Evolutionary conservation across 345 rosid species (phyloP), one percentile per base, ranked within the genome.

Genomic region (Acer saccharum): DNA sequence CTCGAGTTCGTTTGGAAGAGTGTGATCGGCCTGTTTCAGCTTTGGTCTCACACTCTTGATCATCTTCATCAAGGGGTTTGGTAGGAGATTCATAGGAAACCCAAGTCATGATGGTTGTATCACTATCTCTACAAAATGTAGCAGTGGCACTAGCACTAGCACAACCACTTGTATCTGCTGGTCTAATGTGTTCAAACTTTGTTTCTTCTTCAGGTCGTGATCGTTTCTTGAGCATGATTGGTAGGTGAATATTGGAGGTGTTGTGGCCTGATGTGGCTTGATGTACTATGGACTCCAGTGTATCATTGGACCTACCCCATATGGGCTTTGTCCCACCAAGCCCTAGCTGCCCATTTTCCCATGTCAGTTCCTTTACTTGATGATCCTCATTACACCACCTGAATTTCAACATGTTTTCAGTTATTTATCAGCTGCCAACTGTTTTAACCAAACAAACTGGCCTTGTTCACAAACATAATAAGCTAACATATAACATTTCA

Each of bases 291-390:
- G 86, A 86, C 79, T 87, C 93, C 20, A 89, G 86, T 27, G 89
- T 78, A 14, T 78, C 86, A 23, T 48, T 73, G 67, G 76, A 21
- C 69, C 84, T 65, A n/a, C 74, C 16, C 92, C 89, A 87, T 11
- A 73, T 74, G 67, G 87, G 85, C 44, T 77, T 76, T 63, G 69
- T 43, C 43, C 81, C 81, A 63, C 81, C 78, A 41, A 85, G 85
- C 66, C 89, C 92, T 68, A 82, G 3, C 55, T 89, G 87, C 62
- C 90, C 89, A 74, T 87, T 89, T 67, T 84, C 86, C 89, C 92
- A 89, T 74, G 85, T 83, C 41, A 84, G 88, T 81, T 86, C 89
- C 75, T 32, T 32, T 32, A 32, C 35, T 32, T 32, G 5, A 32
- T 32, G 5, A 32, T 32, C 35, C 3, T 32, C 35, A 32, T 3